Evolutionary conservation across 257 asterid species (phyloP).

Genomic region (Solanum gracilifrons): DNA sequence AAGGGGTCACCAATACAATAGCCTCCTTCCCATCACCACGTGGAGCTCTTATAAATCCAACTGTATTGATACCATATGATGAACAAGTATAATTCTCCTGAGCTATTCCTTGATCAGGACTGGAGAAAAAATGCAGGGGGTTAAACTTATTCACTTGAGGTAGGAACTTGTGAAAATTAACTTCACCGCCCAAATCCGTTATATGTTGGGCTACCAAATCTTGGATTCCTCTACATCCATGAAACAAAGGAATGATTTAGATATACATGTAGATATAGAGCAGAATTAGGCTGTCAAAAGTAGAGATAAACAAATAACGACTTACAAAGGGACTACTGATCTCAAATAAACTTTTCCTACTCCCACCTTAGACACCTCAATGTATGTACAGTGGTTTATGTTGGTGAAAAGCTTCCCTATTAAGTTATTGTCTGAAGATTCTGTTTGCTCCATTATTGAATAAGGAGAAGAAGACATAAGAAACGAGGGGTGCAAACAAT

Average conservation of each 20-base stretch:
- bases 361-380: not conserved
- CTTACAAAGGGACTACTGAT: not conserved
- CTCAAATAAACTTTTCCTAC: not conserved
- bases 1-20: constrained; percentile 86
- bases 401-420: not conserved
- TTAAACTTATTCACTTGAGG: constrained; percentile 44
- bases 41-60: constrained; percentile 90
- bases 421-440: not conserved
- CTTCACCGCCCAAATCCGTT: constrained; percentile 75
- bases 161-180: constrained; percentile 61
- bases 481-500: not conserved
- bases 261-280: not conserved
- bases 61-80: constrained; percentile 61
- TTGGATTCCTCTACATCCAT: constrained; percentile 52
- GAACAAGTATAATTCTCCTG: constrained; percentile 53
- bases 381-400: not conserved
- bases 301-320: not conserved
- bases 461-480: not conserved
- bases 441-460: not conserved
- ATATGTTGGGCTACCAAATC: constrained; percentile 57
- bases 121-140: constrained; percentile 67
- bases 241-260: not conserved
- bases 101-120: constrained; percentile 42
- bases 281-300: not conserved
- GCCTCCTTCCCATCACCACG: constrained; percentile 97